phyloP scores from a whole-genome alignment of 257 asterid species.

The Fraxinus anomala region DNA sequence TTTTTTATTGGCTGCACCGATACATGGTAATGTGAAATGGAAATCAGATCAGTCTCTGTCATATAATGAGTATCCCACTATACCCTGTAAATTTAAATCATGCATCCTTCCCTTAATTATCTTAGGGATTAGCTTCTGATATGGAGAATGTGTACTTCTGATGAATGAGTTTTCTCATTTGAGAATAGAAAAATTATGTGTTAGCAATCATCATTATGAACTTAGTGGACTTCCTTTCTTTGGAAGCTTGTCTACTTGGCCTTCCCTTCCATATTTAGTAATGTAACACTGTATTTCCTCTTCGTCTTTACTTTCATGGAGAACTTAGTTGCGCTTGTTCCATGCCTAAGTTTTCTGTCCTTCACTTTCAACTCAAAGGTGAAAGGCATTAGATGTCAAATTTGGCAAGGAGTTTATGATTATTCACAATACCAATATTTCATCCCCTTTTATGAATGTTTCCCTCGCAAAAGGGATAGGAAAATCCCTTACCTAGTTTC shows the following conservation, averaged over 20 bases:
- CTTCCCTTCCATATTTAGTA: neutral
- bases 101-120: neutral
- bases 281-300: neutral
- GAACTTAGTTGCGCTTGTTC: neutral
- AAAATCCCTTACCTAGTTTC: neutral
- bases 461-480: neutral
- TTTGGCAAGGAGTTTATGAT: neutral
- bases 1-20: neutral
- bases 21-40: neutral
- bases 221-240: neutral
- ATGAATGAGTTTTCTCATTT: neutral
- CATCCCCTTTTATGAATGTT: neutral
- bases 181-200: neutral
- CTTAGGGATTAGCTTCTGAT: neutral
- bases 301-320: neutral
- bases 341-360: neutral
- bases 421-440: neutral
- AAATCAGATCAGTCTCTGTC: neutral
- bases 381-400: neutral
- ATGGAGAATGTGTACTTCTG: neutral
- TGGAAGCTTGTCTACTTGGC: neutral
- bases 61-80: neutral
- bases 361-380: neutral
- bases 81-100: neutral
- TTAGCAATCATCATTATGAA: neutral